Conservation (phyloP, 192 early-diverging fungal species). For the Geosiphon pyriformis region DNA sequence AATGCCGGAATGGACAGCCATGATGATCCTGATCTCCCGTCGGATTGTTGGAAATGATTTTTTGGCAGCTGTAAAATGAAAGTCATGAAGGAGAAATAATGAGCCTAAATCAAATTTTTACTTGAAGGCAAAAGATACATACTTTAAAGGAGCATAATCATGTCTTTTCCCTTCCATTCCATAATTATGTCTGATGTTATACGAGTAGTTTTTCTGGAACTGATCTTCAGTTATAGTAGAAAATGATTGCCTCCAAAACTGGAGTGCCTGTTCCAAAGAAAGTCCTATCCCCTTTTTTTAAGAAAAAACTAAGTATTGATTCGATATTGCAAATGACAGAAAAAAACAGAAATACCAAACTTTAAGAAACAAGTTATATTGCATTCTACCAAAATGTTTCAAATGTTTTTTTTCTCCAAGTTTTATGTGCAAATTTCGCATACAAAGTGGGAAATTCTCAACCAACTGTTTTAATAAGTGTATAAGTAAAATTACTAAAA, state of each 20-base stretch:
- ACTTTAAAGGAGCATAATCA: constrained; percentile 72
- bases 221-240: constrained; percentile 74
- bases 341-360: constrained; percentile 14
- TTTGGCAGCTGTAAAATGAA: constrained; percentile 56
- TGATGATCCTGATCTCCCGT: constrained; percentile 85
- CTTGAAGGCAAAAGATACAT: background rate
- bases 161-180: constrained; percentile 87
- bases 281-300: constrained; percentile 69
- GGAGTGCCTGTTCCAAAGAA: constrained; percentile 79
- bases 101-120: background rate
- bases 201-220: constrained; percentile 90
- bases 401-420: constrained; percentile 75
- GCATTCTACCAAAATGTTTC: constrained; percentile 82
- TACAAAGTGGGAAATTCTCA: constrained; percentile 85
- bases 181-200: constrained; percentile 95
- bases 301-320: background rate
- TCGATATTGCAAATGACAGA: background rate
- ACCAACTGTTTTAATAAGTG: constrained; percentile 35
- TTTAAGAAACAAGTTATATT: constrained; percentile 93
- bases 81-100: background rate
- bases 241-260: constrained; percentile 90
- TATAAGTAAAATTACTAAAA: background rate
- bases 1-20: constrained; percentile 93
- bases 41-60: constrained; percentile 76
- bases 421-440: constrained; percentile 72